Percentiles rank a stretch among this genome's conserved stretches.
Conservation (phyloP, 306 rosid genomes). For the Citrullus mucosospermus region DNA sequence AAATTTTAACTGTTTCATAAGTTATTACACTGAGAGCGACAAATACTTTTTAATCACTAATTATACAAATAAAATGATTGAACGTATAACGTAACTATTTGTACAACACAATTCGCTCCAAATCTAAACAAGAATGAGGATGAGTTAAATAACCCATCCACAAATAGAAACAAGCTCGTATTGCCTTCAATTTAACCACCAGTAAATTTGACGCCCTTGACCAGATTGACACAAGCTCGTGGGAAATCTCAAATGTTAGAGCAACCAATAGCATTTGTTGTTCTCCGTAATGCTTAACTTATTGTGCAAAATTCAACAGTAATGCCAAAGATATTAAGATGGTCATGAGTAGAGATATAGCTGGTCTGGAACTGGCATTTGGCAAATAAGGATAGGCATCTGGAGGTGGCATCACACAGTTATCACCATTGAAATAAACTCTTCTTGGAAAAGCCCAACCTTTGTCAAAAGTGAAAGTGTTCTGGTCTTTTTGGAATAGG, state of each 20-base stretch:
- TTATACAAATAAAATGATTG: conserved; percentile 5
- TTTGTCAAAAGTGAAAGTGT: conserved; percentile 82
- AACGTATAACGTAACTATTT: neutral
- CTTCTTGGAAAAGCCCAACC: conserved; percentile 99
- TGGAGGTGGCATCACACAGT: conserved; percentile 87
- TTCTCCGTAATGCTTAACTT: neutral
- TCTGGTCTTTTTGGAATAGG: conserved; percentile 63
- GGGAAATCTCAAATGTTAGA: conserved; percentile 7
- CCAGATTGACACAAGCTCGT: conserved; percentile 13
- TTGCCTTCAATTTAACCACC: conserved; percentile 4
- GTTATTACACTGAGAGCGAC: conserved; percentile 1
- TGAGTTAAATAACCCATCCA: neutral
- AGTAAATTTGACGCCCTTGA: conserved; percentile 9
- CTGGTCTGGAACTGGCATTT: conserved; percentile 37
- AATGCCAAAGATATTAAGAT: conserved; percentile 35
- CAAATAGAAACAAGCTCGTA: neutral
- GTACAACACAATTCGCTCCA: conserved; percentile 1
- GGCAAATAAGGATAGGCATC: conserved; percentile 96
- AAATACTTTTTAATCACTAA: neutral
- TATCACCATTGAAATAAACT: conserved; percentile 78
- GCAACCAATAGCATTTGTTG: conserved; percentile 6
- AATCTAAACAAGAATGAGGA: conserved; percentile 6
- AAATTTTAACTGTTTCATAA: neutral
- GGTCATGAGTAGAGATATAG: conserved; percentile 25
- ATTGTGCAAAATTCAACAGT: conserved; percentile 28